phyloP scores from a whole-genome alignment of 2,329 filamentous ascomycete species.

The Grosmannia penicillata region DNA sequence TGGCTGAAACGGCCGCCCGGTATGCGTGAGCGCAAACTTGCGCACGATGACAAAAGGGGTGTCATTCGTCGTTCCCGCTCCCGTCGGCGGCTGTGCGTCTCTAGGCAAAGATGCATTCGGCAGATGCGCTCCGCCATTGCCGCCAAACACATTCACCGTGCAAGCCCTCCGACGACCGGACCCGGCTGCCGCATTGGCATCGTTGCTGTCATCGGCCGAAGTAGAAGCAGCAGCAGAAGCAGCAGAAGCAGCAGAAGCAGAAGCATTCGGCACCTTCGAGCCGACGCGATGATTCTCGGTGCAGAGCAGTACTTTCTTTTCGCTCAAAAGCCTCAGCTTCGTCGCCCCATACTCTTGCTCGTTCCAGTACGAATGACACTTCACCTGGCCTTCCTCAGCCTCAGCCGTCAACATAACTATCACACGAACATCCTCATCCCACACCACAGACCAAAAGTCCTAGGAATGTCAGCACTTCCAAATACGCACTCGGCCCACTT shows the following conservation, averaged over 20 bases:
- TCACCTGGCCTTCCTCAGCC: conserved; percentile 80
- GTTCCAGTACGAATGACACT: conserved; percentile 91
- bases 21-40: conserved; percentile 72
- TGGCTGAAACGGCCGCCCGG: conserved; percentile 62
- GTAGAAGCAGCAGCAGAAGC: neutral
- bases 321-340: conserved; percentile 60
- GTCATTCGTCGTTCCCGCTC: conserved; percentile 26
- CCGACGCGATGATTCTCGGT: conserved; percentile 37
- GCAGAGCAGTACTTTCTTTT: conserved; percentile 69
- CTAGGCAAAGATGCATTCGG: neutral
- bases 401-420: conserved; percentile 96
- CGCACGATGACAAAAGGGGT: conserved; percentile 67
- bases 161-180: conserved; percentile 35
- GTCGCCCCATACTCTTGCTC: conserved; percentile 64
- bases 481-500: conserved; percentile 24
- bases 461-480: too few relatives aligned
- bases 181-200: conserved; percentile 16
- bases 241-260: neutral
- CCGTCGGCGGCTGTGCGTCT: neutral
- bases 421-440: conserved; percentile 90
- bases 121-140: conserved; percentile 5
- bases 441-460: conserved; percentile 97
- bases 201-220: neutral
- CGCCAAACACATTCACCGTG: conserved; percentile 31
- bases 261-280: conserved; percentile 12